These are phyloP conservation scores for Emergomyces africanus DNA, from an alignment of 2,329 filamentous ascomycete genomes.

Conservation along the genomic window DNA sequence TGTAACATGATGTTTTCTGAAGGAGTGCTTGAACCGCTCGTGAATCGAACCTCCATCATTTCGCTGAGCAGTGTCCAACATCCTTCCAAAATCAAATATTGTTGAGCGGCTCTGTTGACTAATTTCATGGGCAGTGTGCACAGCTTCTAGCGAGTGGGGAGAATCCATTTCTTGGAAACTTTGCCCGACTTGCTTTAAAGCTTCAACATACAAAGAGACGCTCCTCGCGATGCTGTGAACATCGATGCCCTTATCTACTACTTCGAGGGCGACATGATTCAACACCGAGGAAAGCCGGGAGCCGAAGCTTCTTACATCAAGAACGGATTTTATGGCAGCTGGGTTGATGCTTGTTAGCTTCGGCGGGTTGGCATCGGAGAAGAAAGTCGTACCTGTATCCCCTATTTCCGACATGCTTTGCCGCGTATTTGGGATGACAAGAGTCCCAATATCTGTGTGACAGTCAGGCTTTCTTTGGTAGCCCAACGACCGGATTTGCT, in stretches of 20 bases:
- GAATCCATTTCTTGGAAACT: constrained; percentile 20
- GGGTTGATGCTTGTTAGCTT: constrained; percentile 44
- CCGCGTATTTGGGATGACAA: background rate
- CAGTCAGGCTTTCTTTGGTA: background rate
- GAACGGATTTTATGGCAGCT: constrained; percentile 28
- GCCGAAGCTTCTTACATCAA: constrained; percentile 14
- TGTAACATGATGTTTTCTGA: constrained; percentile 29
- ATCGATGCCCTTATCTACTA: constrained; percentile 27
- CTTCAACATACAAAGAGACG: constrained; percentile 28
- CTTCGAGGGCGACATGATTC: constrained; percentile 30
- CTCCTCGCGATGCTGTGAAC: constrained; percentile 31
- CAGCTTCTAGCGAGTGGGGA: constrained; percentile 21
- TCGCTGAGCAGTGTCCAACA: constrained; percentile 25
- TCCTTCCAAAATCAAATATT: constrained; percentile 31
- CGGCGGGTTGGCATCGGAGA: background rate
- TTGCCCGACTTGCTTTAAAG: constrained; percentile 26
- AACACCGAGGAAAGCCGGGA: constrained; percentile 30
- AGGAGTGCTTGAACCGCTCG: constrained; percentile 29
- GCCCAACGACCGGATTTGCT: background rate
- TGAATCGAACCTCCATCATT: constrained; percentile 18
- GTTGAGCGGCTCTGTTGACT: constrained; percentile 24
- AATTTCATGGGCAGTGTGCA: constrained; percentile 26
- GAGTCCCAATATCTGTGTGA: background rate
- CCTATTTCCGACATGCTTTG: background rate
- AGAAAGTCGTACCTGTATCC: background rate